Base-by-base conservation (phyloP, 805 yeast genomes). In the Citeromyces nyonsensis region DNA sequence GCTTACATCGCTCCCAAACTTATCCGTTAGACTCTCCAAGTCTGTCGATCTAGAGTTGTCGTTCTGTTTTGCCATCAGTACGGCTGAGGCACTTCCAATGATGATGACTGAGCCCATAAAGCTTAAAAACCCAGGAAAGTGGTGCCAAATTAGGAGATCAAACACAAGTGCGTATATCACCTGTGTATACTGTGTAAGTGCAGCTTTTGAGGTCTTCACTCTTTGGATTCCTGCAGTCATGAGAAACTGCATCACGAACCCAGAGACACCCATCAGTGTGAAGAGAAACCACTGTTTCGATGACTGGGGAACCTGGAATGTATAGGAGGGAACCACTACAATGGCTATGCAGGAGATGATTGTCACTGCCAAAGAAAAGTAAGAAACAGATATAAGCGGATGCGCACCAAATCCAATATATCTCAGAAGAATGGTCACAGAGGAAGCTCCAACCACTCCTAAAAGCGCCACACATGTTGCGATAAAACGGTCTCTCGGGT, bases 151-250 rank as follows among this genome's bases (percentile, higher is more conserved):
- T 1, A 71, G 29, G 25, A 70, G 56, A 47, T 85, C 95, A 71
- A 86, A 75, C 24, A 79, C 36, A 11, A 83, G 56, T 0, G 95
- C 88, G 54, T 77, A 83, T 2, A 85, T 56, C 62, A 85, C 65
- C 45, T 76, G 82, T 2, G 85, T 64, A 48, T 86, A 86, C 2
- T 68, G 56, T 71, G 83, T 74, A 38, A 81, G 63, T 9, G 86
- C 63, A 0, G 85, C 82, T 35, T 80, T 64, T 4, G 84, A 73
- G 0, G 95, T 93, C 37, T 62, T 65, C 39, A 81, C 94, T 34
- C 82, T 60, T 49, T 83, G 94, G 32, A 85, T 66, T 1, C 95
- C 95, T 6, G 82, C 72, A 0, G 95, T 81, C 31, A 81, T 52
- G 25, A 76, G 56, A 44, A 73, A 75, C 50, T 86, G 95, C 75